Percentiles rank a stretch among this genome's conserved stretches.
phyloP scores from a whole-genome alignment of 2,329 filamentous ascomycete species.

The Hortaea werneckii region DNA sequence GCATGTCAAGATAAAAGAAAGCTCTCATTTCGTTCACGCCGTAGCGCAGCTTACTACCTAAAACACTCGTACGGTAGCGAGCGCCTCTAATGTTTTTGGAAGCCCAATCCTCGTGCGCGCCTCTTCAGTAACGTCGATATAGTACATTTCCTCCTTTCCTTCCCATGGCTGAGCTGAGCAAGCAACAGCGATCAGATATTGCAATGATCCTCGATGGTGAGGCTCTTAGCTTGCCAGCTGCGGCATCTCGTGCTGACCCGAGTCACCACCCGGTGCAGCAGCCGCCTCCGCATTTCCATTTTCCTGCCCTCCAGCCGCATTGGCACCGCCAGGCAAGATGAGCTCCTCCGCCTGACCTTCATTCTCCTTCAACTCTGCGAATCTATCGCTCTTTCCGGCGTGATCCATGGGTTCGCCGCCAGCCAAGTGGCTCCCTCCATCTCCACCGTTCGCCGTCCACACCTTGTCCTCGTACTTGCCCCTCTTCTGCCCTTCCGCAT shows the following conservation, averaged over 20 bases:
- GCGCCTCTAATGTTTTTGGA: too few relatives aligned
- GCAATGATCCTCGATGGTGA: background rate
- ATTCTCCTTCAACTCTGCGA: conserved; percentile 15
- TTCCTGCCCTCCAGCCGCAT: background rate
- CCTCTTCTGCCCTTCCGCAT: conserved; percentile 77
- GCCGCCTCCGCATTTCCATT: background rate
- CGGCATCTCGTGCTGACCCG: background rate
- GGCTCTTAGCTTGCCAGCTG: background rate
- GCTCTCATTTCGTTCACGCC: too few relatives aligned
- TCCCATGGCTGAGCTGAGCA: too few relatives aligned
- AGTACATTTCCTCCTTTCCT: too few relatives aligned
- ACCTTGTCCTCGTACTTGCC: conserved; percentile 80
- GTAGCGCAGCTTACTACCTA: too few relatives aligned
- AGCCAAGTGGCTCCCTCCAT: conserved; percentile 25
- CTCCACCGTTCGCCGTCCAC: conserved; percentile 58
- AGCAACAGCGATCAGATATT: too few relatives aligned
- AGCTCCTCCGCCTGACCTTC: conserved; percentile 23
- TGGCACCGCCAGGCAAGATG: conserved; percentile 20
- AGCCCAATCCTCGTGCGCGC: too few relatives aligned
- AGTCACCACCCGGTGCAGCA: conserved; percentile 3
- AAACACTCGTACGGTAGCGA: too few relatives aligned
- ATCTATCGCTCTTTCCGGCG: conserved; percentile 15
- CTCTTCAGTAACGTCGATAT: too few relatives aligned
- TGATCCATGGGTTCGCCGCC: conserved; percentile 11
- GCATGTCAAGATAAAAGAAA: too few relatives aligned